phyloP scores from a whole-genome alignment of 768 basidiomycete genomes.

The Obba rivulosa region DNA sequence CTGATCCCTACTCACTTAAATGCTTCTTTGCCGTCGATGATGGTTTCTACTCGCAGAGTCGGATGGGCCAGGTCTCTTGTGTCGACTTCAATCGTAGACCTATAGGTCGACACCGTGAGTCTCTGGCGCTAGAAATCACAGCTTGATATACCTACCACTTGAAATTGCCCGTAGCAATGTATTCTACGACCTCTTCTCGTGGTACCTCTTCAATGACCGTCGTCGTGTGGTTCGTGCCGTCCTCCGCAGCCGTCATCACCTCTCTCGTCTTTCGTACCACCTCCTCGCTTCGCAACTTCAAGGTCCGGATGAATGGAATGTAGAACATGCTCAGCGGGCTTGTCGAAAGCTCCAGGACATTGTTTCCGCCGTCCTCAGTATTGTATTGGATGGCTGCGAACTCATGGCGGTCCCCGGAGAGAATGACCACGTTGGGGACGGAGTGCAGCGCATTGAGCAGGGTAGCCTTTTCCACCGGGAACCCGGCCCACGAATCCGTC shows the following conservation, averaged over 20 bases:
- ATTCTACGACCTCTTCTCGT: constrained; percentile 49
- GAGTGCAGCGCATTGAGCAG: constrained; percentile 54
- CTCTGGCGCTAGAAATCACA: background rate
- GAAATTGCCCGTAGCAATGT: constrained; percentile 58
- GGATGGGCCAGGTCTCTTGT: constrained; percentile 49
- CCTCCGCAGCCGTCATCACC: constrained; percentile 18
- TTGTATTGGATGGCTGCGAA: constrained; percentile 68
- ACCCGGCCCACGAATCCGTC: constrained; percentile 68
- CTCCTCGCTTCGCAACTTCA: constrained; percentile 39
- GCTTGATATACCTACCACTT: constrained; percentile 45
- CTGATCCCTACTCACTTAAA: constrained; percentile 39
- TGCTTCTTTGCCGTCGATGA: constrained; percentile 51
- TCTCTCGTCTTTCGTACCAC: constrained; percentile 32
- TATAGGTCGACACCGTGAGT: constrained; percentile 19
- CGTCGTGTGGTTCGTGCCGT: constrained; percentile 16
- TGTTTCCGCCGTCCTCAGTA: constrained; percentile 30
- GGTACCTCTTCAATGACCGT: constrained; percentile 37
- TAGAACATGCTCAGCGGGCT: constrained; percentile 68
- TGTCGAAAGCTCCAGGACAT: constrained; percentile 62
- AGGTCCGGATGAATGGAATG: constrained; percentile 53
- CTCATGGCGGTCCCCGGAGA: constrained; percentile 76
- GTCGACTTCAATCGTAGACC: constrained; percentile 69
- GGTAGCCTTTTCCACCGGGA: constrained; percentile 49
- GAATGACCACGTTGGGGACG: constrained; percentile 64
- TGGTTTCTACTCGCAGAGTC: constrained; percentile 47